Evolutionary conservation across 2,329 filamentous ascomycete species (phyloP).

Genomic region (Paraphoma chrysanthemicola): DNA sequence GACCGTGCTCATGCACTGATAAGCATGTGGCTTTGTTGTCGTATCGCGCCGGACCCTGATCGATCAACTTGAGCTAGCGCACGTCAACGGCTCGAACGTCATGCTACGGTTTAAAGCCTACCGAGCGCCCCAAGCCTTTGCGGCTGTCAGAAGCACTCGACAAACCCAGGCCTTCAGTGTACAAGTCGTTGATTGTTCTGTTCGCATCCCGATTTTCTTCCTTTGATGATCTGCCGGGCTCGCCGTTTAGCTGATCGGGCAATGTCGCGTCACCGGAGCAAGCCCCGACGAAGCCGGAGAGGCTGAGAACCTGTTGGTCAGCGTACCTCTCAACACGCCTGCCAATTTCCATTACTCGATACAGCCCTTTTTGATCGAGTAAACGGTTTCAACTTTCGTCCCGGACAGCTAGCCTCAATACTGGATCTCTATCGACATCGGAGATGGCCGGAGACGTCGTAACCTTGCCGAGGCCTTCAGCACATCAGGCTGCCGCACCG

Average conservation of each 20-base stretch:
- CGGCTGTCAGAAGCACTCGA: background rate
- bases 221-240: slow-evolving; percentile 1
- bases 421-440: slow-evolving; percentile 20
- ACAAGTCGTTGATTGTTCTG: background rate
- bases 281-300: slow-evolving; percentile 26
- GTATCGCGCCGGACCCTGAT: slow-evolving; percentile 32
- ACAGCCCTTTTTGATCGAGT: slow-evolving; percentile 38
- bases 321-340: slow-evolving; percentile 32
- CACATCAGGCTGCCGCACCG: background rate
- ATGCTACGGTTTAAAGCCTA: slow-evolving; percentile 20
- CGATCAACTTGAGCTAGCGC: slow-evolving; percentile 36
- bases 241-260: background rate
- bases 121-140: slow-evolving; percentile 7
- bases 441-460: slow-evolving; percentile 26
- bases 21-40: slow-evolving; percentile 17
- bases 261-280: slow-evolving; percentile 12
- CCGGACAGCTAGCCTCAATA: slow-evolving; percentile 17
- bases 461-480: background rate
- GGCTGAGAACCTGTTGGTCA: slow-evolving; percentile 33
- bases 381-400: slow-evolving; percentile 27
- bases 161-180: background rate
- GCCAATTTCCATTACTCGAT: slow-evolving; percentile 40
- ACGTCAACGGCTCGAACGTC: slow-evolving; percentile 30
- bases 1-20: slow-evolving; percentile 24
- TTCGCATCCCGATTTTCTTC: background rate